These are phyloP conservation scores for Backusella australiensis DNA, from an alignment of 192 early-diverging fungal genomes.

Conservation along the genomic window DNA sequence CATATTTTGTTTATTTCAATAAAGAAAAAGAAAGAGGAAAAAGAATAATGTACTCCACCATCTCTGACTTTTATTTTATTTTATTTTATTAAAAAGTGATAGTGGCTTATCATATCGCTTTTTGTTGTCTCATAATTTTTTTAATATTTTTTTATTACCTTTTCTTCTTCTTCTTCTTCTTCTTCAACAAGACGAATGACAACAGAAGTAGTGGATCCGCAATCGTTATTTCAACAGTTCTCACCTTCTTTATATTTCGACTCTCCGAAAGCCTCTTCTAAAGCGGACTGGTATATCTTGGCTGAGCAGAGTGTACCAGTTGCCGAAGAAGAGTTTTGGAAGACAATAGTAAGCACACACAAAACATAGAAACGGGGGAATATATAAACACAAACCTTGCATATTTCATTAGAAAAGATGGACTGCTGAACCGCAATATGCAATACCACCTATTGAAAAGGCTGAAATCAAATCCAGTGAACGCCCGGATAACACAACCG, in stretches of 20 bases:
- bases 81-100: background rate
- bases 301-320: conserved; percentile 41
- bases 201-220: conserved; percentile 8
- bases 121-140: background rate
- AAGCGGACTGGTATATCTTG: conserved; percentile 34
- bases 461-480: conserved; percentile 39
- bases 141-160: background rate
- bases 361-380: background rate
- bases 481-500: conserved; percentile 12
- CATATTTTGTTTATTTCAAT: background rate
- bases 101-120: conserved; percentile 1
- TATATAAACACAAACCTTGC: background rate
- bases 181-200: background rate
- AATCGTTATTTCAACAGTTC: conserved; percentile 24
- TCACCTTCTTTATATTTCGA: conserved; percentile 18
- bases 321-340: conserved; percentile 42
- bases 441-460: conserved; percentile 60
- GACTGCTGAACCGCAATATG: conserved; percentile 53
- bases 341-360: conserved; percentile 39
- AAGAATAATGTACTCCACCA: too few species aligned
- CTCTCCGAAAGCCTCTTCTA: background rate
- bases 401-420: conserved; percentile 44
- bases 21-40: background rate
- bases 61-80: background rate
- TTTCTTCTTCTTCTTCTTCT: background rate